Evolutionary conservation across 352 stramenopile genomes (phyloP).

Genomic region (Albugo candida): DNA sequence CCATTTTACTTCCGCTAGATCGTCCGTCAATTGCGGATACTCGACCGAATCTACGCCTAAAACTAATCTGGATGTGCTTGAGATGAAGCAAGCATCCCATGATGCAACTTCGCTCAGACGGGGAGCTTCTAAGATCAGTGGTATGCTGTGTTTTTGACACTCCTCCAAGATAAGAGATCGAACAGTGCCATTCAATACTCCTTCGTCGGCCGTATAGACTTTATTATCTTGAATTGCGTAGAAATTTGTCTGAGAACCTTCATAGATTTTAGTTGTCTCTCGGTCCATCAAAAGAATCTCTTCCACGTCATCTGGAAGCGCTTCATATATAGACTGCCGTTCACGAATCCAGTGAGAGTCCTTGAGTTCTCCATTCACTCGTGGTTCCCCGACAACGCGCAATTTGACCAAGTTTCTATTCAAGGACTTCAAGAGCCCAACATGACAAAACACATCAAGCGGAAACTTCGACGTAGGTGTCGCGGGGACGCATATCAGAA

Average conservation of each 20-base stretch:
- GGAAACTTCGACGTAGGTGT: neutral
- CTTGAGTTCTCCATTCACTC: conserved; percentile 55
- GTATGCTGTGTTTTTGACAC: conserved; percentile 27
- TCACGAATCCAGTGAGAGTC: conserved; percentile 60
- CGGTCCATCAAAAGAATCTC: conserved; percentile 77
- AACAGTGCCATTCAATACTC: conserved; percentile 61
- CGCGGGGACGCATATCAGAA: conserved; percentile 26
- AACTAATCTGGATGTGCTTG: conserved; percentile 64
- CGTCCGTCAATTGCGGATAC: conserved; percentile 7
- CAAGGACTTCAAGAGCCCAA: conserved; percentile 40
- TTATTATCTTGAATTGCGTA: conserved; percentile 31
- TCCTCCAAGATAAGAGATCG: conserved; percentile 50
- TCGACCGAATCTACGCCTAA: conserved; percentile 28
- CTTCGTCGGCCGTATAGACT: conserved; percentile 43
- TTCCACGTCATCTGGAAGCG: conserved; percentile 37
- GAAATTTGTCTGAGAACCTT: conserved; percentile 78
- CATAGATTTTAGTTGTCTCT: conserved; percentile 22
- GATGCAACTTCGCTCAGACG: conserved; percentile 25
- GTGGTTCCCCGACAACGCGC: conserved; percentile 34
- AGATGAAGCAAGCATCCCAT: conserved; percentile 70
- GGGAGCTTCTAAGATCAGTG: conserved; percentile 29
- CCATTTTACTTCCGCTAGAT: too few relatives aligned
- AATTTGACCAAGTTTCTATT: conserved; percentile 46
- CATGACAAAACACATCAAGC: conserved; percentile 45
- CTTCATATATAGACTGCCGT: conserved; percentile 53